Evolutionary conservation across 2,329 filamentous ascomycete species (phyloP), one percentile per base, ranked within the genome.

Genomic region (Scedosporium minutisporum): DNA sequence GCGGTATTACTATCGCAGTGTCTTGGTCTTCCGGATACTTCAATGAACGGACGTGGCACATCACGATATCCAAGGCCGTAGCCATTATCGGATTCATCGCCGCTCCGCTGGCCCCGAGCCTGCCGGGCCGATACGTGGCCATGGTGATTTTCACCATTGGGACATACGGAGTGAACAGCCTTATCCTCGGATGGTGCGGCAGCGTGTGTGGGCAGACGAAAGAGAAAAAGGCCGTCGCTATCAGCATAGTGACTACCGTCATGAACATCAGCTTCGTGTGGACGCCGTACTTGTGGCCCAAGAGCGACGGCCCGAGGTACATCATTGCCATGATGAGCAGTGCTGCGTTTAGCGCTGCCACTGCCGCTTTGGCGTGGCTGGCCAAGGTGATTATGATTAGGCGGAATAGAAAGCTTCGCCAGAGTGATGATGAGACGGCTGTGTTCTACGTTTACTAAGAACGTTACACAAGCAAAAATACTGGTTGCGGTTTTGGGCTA

Each of bases 31-130:
- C 79, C 2, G 82, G 79, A 0, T 73, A 75, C 2, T 70, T 77
- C 60, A 76, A 80, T 60, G 79, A 82, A 65, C 74, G 78, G 12
- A 80, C 78, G 0, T 80, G 77, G 77, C 79, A 82, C 61, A 80
- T 81, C 53, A 79, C 78, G 0, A 71, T 68, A 1, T 77, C 78
- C 3, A 72, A 81, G 27, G 64, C 71, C 3, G 65, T 74, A 21
- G 76, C 77, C 1, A 69, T 81, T 0, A 69, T 73, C 0, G 79
- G 78, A 1, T 80, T 80, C 51, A 67, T 77, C 1, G 64, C 76
- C 4, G 75, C 75, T 7, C 72, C 73, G 0, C 64, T 72, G 0
- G 75, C 75, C 1, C 65, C 76, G 18, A 75, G 76, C 64, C 73
- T 73, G 0, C 69, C 73, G 4, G 76, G 73, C 3, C 73, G 76